Evolutionary conservation across 1,284 basidiomycete genomes (phyloP).

Genomic region (Sanguinoderma infundibulare): DNA sequence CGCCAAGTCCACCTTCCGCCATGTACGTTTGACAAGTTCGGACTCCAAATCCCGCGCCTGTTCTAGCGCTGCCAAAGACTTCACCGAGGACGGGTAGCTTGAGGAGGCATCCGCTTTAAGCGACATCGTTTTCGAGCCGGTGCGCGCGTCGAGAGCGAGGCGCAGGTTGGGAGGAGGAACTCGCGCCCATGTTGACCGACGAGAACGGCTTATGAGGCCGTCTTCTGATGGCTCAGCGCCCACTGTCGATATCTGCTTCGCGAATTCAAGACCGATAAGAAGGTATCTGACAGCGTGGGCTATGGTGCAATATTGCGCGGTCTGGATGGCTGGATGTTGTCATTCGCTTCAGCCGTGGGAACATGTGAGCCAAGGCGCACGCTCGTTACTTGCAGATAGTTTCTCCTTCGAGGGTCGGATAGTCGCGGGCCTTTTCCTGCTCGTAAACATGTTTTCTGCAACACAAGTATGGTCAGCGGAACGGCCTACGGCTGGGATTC

Average conservation of each 20-base stretch:
- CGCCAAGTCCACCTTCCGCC: conserved; percentile 36
- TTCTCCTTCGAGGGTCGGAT: no score
- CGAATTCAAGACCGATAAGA: neutral
- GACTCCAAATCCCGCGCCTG: conserved; percentile 25
- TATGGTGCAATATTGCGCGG: conserved; percentile 24
- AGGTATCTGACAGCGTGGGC: neutral
- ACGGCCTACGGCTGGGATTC: no score
- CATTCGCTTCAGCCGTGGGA: conserved; percentile 2
- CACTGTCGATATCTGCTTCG: neutral
- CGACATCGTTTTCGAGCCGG: conserved; percentile 5
- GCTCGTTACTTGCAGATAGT: neutral
- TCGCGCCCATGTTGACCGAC: neutral
- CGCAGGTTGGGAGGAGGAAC: conserved; percentile 1
- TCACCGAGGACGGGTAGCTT: conserved; percentile 17
- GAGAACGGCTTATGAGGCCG: neutral
- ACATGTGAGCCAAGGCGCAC: neutral
- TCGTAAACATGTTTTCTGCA: neutral
- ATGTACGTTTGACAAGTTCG: conserved; percentile 30
- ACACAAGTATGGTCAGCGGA: no score
- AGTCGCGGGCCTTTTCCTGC: neutral
- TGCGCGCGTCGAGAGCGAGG: neutral
- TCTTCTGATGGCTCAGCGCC: neutral
- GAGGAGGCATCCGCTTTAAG: conserved; percentile 7
- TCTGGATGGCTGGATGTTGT: conserved; percentile 7
- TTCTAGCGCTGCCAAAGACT: conserved; percentile 17